Percentiles rank a stretch among this genome's conserved stretches.
These are phyloP conservation scores for Taiwanofungus camphoratus DNA, from an alignment of 1,284 basidiomycete genomes.

Conservation along the genomic window DNA sequence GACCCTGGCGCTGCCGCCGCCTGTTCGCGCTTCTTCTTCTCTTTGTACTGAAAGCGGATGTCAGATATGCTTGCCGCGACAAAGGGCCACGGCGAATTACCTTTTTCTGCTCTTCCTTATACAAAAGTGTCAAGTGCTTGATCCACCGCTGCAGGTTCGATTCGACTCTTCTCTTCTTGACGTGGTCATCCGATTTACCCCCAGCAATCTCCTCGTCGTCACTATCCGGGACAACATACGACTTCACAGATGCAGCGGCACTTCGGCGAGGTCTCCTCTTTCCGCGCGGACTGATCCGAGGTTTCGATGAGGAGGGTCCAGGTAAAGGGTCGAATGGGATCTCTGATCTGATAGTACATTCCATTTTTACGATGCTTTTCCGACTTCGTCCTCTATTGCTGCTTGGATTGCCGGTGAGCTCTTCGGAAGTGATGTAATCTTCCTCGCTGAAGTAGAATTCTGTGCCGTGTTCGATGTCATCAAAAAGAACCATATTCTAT, in stretches of 20 bases:
- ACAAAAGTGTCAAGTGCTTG: slow-evolving; percentile 48
- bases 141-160: slow-evolving; percentile 62
- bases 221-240: slow-evolving; percentile 63
- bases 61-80: neutral
- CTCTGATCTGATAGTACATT: slow-evolving; percentile 32
- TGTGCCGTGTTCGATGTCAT: slow-evolving; percentile 55
- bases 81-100: slow-evolving; percentile 29
- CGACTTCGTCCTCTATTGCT: slow-evolving; percentile 16
- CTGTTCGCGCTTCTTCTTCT: slow-evolving; percentile 53
- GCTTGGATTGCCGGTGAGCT: slow-evolving; percentile 20
- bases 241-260: slow-evolving; percentile 43
- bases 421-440: slow-evolving; percentile 44
- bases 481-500: slow-evolving; percentile 47
- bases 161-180: slow-evolving; percentile 38
- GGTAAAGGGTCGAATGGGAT: slow-evolving; percentile 10
- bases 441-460: slow-evolving; percentile 63
- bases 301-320: neutral
- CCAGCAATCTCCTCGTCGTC: slow-evolving; percentile 59
- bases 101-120: slow-evolving; percentile 63
- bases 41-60: slow-evolving; percentile 43
- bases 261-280: slow-evolving; percentile 51
- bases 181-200: slow-evolving; percentile 27
- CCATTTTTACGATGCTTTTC: slow-evolving; percentile 25
- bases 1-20: slow-evolving; percentile 34
- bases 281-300: neutral